Conservation (phyloP, 2,329 filamentous ascomycete genomes). For the Rhytidhysteron rufulum region DNA sequence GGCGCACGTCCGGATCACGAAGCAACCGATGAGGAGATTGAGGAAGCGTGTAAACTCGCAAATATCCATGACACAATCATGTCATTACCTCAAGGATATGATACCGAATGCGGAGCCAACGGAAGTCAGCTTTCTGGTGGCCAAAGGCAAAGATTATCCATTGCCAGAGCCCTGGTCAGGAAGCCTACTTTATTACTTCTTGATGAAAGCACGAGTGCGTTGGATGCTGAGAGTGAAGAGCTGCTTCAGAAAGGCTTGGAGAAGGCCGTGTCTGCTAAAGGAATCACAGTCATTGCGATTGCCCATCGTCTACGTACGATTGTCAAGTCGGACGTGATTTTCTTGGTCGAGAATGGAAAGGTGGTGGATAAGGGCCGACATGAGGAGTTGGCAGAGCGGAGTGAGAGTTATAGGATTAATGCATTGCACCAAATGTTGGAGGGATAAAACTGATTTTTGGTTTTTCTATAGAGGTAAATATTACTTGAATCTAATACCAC, state of each 20-base stretch:
- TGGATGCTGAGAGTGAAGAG: constrained; percentile 42
- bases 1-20: constrained; percentile 52
- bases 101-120: constrained; percentile 49
- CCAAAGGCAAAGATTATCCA: constrained; percentile 41
- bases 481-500: no score
- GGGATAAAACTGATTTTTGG: no score
- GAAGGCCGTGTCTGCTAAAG: constrained; percentile 28
- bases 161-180: constrained; percentile 41
- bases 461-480: no score
- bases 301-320: constrained; percentile 43
- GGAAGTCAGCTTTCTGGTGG: constrained; percentile 42
- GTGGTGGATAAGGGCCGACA: constrained; percentile 49
- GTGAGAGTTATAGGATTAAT: constrained; percentile 49
- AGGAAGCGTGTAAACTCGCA: constrained; percentile 63
- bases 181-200: constrained; percentile 40
- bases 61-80: constrained; percentile 68
- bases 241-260: constrained; percentile 39
- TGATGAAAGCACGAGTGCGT: constrained; percentile 41
- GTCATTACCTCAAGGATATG: constrained; percentile 60
- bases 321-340: constrained; percentile 40
- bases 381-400: constrained; percentile 27
- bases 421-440: constrained; percentile 47
- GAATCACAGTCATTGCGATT: constrained; percentile 43
- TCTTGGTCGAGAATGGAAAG: constrained; percentile 46
- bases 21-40: constrained; percentile 58